Evolutionary conservation across 768 basidiomycete species (phyloP), one percentile per base, ranked within the genome.

Genomic region (Hericium rajendrae): DNA sequence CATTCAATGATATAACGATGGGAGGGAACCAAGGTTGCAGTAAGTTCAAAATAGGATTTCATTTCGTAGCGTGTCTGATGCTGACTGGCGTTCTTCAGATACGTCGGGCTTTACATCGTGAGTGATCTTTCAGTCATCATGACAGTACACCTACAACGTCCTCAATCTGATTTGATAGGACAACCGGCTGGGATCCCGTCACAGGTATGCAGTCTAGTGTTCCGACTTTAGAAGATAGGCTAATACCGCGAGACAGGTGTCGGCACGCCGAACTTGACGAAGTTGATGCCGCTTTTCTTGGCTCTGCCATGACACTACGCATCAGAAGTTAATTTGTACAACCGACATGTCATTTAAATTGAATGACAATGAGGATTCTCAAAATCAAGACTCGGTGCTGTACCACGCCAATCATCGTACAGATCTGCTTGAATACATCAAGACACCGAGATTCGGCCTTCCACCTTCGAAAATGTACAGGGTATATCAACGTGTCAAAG

Each of bases 221-320:
- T 22, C 4, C 26, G 13, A 18, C 8, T 18, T 12, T n/a, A 38
- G 16, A 24, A 22, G 32, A 26, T 37, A 24, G 4, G n/a, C 41
- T 6, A 48, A 43, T 10, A 40, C 22, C 26, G 32, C 13, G 2
- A 16, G 32, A 57, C 50, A 60, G 65, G 65, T 43, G 63, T 69
- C 15, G 68, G 68, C 40, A 69, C 68, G 1, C 68, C 68, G 2
- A 66, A 69, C 57, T 59, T 69, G 38, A 54, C 57, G 4, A 59
- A 63, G 26, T 56, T 69, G 6, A 26, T 69, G 40, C 57, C 59
- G 12, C 60, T 65, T n/a, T 69, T 67, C 62, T 40, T 67, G 50
- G 61, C n/a, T 11, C 49, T 68, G 22, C 66, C 68, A 9, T 69
- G 60, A 63, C 6, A 18, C 32, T 32, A 32, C 32, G 8, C 28